Evolutionary conservation across 768 basidiomycete genomes (phyloP).

Genomic region (Kwoniella dendrophila): DNA sequence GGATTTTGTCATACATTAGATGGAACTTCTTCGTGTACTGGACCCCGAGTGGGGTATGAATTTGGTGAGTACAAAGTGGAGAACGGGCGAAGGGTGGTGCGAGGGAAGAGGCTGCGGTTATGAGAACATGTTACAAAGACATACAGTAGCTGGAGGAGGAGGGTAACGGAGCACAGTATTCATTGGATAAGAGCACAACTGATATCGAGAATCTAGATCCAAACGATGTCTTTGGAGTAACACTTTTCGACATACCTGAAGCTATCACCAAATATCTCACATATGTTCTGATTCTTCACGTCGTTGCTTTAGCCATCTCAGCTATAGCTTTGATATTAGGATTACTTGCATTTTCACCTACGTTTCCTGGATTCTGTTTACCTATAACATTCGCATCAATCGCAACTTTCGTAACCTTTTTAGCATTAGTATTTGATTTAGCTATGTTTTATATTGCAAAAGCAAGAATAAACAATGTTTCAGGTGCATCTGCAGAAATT

Average conservation of each 20-base stretch:
- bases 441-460: conserved; percentile 87
- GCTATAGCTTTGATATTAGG: conserved; percentile 76
- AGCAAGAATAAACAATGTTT: conserved; percentile 72
- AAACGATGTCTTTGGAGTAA: conserved; percentile 71
- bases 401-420: conserved; percentile 73
- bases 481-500: conserved; percentile 74
- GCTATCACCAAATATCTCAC: conserved; percentile 90
- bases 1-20: conserved; percentile 71
- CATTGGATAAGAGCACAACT: too few species aligned
- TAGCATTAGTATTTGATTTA: conserved; percentile 92
- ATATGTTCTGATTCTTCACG: conserved; percentile 86
- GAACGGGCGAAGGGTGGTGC: too few species aligned
- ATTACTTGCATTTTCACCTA: conserved; percentile 81
- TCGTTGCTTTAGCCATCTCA: conserved; percentile 77
- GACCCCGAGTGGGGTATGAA: conserved; percentile 79
- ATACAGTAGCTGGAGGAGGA: too few species aligned
- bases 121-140: too few species aligned
- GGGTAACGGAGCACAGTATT: too few species aligned
- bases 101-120: too few species aligned
- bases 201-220: too few species aligned
- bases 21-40: conserved; percentile 67
- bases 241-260: conserved; percentile 73
- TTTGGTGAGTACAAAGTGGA: conserved; percentile 83
- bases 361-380: conserved; percentile 63
- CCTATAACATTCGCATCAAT: conserved; percentile 61